phyloP scores from a whole-genome alignment of 2,329 filamentous ascomycete genomes.

The Metarhizium humberi region DNA sequence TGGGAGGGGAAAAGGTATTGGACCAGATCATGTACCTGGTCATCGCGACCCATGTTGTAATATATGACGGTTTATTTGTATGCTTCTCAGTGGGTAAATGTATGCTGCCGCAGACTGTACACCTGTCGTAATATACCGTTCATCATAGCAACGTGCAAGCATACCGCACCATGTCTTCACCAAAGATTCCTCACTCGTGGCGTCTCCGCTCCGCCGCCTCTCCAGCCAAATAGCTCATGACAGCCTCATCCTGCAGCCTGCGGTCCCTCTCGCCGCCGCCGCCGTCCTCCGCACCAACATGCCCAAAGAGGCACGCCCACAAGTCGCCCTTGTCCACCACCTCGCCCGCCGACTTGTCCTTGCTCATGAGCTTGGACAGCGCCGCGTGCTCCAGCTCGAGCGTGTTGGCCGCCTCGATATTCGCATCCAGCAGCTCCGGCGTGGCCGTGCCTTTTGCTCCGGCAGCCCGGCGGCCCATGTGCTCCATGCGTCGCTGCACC shows the following conservation, averaged over 20 bases:
- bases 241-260: slow-evolving; percentile 21
- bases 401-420: slow-evolving; percentile 76
- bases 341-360: slow-evolving; percentile 65
- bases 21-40: no score
- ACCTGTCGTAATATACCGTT: no score
- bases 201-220: slow-evolving; percentile 26
- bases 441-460: slow-evolving; percentile 28
- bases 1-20: no score
- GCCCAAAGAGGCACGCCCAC: slow-evolving; percentile 82
- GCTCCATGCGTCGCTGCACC: slow-evolving; percentile 66
- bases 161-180: slow-evolving; percentile 11
- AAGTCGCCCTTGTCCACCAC: slow-evolving; percentile 69
- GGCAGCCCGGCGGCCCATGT: slow-evolving; percentile 46
- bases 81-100: no score
- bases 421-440: slow-evolving; percentile 44
- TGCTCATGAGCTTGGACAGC: slow-evolving; percentile 60
- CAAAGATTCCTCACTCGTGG: background rate
- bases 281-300: slow-evolving; percentile 26
- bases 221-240: slow-evolving; percentile 33
- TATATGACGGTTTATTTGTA: no score
- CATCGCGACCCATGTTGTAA: no score
- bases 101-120: no score
- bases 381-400: slow-evolving; percentile 69
- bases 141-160: no score
- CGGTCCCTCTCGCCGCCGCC: slow-evolving; percentile 14